Evolutionary conservation across 2,329 filamentous ascomycete genomes (phyloP), one percentile per base, ranked within the genome.

Genomic region (Colletotrichum somersetense): DNA sequence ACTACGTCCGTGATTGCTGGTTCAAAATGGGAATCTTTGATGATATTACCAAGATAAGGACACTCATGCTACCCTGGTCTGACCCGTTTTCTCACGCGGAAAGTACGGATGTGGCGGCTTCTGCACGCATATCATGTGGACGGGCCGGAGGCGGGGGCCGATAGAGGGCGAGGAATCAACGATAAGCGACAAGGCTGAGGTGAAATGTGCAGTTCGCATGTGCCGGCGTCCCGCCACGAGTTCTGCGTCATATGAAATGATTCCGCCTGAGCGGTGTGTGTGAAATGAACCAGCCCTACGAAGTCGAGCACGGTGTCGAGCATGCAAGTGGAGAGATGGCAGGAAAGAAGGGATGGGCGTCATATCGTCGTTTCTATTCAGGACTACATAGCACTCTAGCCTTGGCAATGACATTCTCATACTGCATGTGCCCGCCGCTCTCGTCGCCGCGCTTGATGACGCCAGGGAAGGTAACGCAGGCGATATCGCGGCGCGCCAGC

Each of bases 381-480:
- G 85, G 82, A 62, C 82, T 82, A 77, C 90, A 92, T 59, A 92
- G 80, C 6, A 93, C 91, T 75, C 87, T 88, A n/a, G 90, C 89
- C 80, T 91, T 92, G 71, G 87, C 83, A 74, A 93, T 88, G 57
- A 92, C 85, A 77, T 92, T 92, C 53, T 85, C 84, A 73, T 89
- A 87, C 76, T 91, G 87, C 75, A 88, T 80, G 73, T 90, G 87
- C 50, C 87, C 85, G 33, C 91, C 91, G 73, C 86, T 88, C 81
- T 91, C 90, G 78, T 92, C 89, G 7, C 91, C 91, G 30, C 84
- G 82, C 81, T 93, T 93, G 68, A 90, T 83, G 30, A 93, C 84
- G 8, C 88, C 88, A 1, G 91, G 91, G 67, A 91, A 92, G 2
- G 88, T 88, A 30, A 91, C 87, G 78, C 90, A 92, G 68, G 82